phyloP scores from a whole-genome alignment of 2,329 filamentous ascomycete species.

The Sporothrix pallida region DNA sequence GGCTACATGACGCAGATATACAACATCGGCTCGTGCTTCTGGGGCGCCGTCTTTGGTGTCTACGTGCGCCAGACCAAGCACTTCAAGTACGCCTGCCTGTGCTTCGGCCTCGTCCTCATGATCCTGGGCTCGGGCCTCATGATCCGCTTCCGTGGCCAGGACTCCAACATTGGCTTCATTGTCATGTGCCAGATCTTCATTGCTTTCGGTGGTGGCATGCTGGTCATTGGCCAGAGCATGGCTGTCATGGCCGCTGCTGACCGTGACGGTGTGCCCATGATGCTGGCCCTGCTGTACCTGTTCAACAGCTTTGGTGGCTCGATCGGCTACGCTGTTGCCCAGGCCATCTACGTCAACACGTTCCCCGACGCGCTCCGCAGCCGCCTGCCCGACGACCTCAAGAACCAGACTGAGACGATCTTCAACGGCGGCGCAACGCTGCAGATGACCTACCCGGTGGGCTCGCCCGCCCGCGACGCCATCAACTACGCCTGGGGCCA shows the following conservation, averaged over 20 bases:
- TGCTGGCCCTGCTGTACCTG: slow-evolving; percentile 63
- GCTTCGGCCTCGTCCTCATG: slow-evolving; percentile 58
- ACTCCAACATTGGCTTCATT: slow-evolving; percentile 57
- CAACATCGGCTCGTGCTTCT: slow-evolving; percentile 49
- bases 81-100: slow-evolving; percentile 52
- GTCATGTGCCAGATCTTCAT: slow-evolving; percentile 64
- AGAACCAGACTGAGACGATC: slow-evolving; percentile 49
- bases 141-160: slow-evolving; percentile 61
- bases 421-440: slow-evolving; percentile 57
- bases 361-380: slow-evolving; percentile 57
- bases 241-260: slow-evolving; percentile 64
- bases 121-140: slow-evolving; percentile 61
- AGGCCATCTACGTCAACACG: slow-evolving; percentile 65
- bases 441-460: slow-evolving; percentile 57
- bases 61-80: slow-evolving; percentile 56
- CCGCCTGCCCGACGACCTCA: slow-evolving; percentile 57
- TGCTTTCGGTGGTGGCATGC: slow-evolving; percentile 60
- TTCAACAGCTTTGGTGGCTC: slow-evolving; percentile 64
- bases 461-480: slow-evolving; percentile 55
- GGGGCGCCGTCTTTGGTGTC: slow-evolving; percentile 53
- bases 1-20: slow-evolving; percentile 41
- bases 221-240: slow-evolving; percentile 64
- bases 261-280: slow-evolving; percentile 62
- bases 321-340: slow-evolving; percentile 63
- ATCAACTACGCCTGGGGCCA: slow-evolving; percentile 65